phyloP scores from a whole-genome alignment of 2,329 filamentous ascomycete genomes.

The Calonectria leucothoes region DNA sequence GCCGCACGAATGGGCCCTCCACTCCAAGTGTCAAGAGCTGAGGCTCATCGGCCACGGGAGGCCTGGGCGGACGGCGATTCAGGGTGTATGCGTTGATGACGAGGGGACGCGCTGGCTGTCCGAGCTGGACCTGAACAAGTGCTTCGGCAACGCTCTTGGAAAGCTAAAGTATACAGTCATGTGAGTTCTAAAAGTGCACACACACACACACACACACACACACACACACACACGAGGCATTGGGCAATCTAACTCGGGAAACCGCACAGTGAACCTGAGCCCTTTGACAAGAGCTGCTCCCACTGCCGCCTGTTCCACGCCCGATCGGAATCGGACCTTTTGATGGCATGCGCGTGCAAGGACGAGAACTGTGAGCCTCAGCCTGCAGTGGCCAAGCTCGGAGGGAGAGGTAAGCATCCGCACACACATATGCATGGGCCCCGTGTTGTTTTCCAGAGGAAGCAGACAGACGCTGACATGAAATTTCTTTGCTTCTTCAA shows the following conservation, averaged over 20 bases:
- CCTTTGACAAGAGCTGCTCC: constrained; percentile 1
- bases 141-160: neutral
- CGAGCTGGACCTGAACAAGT: constrained; percentile 6
- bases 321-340: neutral
- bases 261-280: neutral
- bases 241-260: neutral
- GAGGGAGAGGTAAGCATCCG: neutral
- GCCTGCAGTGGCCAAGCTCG: neutral
- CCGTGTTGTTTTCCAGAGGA: too few species aligned
- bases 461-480: neutral
- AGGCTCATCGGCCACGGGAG: constrained; percentile 26
- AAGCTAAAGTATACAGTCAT: neutral
- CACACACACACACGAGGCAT: neutral
- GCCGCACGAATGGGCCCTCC: constrained; percentile 9
- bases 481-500: too few species aligned
- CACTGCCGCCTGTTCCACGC: neutral
- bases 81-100: neutral
- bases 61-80: neutral
- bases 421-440: neutral
- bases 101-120: neutral
- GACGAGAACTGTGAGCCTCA: neutral
- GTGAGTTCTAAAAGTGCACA: neutral
- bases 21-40: constrained; percentile 31
- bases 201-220: neutral
- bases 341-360: neutral